Evolutionary conservation across 192 early-diverging fungal genomes (phyloP).

Genomic region (Coemansia sp.): DNA sequence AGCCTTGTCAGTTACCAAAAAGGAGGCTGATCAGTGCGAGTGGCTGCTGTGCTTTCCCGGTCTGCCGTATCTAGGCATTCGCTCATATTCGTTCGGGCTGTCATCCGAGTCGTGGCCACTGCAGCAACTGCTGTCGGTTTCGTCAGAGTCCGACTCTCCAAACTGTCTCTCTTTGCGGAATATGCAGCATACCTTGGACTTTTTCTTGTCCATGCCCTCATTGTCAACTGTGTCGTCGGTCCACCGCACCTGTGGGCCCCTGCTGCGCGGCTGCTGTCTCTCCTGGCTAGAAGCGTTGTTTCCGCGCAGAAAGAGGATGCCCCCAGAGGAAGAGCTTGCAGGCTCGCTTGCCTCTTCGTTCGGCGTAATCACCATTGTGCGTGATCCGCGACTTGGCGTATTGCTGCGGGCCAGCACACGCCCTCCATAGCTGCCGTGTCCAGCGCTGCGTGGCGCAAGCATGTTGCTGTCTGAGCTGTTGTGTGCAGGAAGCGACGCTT

Average conservation of each 20-base stretch:
- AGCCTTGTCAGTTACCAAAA: background rate
- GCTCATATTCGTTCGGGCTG: slow-evolving; percentile 55
- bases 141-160: slow-evolving; percentile 55
- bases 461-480: background rate
- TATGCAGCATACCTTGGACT: slow-evolving; percentile 58
- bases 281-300: background rate
- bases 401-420: slow-evolving; percentile 9
- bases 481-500: background rate
- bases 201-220: slow-evolving; percentile 48
- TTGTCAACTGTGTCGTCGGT: slow-evolving; percentile 53
- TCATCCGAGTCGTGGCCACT: slow-evolving; percentile 16
- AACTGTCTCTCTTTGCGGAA: slow-evolving; percentile 42
- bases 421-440: background rate
- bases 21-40: background rate
- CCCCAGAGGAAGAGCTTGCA: background rate
- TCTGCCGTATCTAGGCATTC: slow-evolving; percentile 23
- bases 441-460: background rate
- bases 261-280: background rate
- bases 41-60: slow-evolving; percentile 9
- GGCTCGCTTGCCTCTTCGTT: background rate
- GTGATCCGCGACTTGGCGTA: slow-evolving; percentile 31
- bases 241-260: slow-evolving; percentile 41
- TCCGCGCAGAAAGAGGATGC: slow-evolving; percentile 31
- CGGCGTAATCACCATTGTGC: slow-evolving; percentile 20
- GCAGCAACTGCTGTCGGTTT: slow-evolving; percentile 16